These are phyloP conservation scores for Stromatinia cepivora DNA, from an alignment of 2,329 filamentous ascomycete species.

Conservation along the genomic window DNA sequence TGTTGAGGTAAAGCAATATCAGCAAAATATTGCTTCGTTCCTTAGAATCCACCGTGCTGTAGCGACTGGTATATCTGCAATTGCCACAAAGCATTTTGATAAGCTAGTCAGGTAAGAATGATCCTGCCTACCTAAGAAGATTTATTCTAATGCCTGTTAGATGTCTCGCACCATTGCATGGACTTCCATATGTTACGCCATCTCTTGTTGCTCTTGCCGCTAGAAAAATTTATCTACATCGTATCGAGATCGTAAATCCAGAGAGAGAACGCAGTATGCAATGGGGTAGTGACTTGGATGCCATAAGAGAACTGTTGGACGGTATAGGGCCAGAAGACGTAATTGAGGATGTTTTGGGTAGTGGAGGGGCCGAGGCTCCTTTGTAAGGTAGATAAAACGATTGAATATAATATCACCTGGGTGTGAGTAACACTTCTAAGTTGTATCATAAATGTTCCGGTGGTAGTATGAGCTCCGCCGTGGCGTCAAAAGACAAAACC, in stretches of 20 bases:
- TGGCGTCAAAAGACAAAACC: too few relatives aligned
- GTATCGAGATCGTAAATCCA: slow-evolving; percentile 68
- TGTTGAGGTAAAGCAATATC: slow-evolving; percentile 78
- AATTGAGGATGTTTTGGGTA: slow-evolving; percentile 62
- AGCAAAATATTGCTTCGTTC: slow-evolving; percentile 85
- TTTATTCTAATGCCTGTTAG: slow-evolving; percentile 38
- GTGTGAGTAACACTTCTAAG: neutral
- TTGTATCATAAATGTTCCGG: neutral
- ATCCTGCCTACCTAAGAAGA: neutral
- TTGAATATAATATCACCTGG: neutral
- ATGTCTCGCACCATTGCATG: slow-evolving; percentile 78
- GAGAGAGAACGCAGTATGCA: slow-evolving; percentile 83
- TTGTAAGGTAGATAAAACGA: slow-evolving; percentile 39
- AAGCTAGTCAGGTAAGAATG: slow-evolving; percentile 58
- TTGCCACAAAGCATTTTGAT: slow-evolving; percentile 76
- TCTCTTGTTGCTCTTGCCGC: slow-evolving; percentile 80
- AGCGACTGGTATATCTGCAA: slow-evolving; percentile 71
- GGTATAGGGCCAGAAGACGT: slow-evolving; percentile 61
- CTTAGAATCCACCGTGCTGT: slow-evolving; percentile 86
- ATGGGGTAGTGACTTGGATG: slow-evolving; percentile 79
- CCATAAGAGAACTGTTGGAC: slow-evolving; percentile 67
- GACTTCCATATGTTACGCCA: slow-evolving; percentile 77
- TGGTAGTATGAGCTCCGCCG: neutral
- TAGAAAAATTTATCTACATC: slow-evolving; percentile 84
- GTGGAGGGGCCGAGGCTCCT: slow-evolving; percentile 54